Conservation (phyloP, 1,139 yeast genomes). For the Candida sp. region DNA sequence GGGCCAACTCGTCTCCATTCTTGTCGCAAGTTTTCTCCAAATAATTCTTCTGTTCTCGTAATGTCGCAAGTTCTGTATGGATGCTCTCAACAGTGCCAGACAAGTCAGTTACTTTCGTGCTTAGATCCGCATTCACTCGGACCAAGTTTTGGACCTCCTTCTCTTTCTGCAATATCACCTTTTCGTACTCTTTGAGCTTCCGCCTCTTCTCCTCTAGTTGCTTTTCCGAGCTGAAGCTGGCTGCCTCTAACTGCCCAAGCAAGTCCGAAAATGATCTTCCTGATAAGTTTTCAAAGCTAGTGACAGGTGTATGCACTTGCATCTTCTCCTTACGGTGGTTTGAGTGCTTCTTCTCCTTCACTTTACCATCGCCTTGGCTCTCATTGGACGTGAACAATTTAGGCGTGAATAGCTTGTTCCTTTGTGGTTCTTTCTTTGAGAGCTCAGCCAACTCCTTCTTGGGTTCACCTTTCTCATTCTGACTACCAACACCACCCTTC, state of each 20-base stretch:
- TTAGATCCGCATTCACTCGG: background rate
- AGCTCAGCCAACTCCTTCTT: background rate
- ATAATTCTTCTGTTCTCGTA: background rate
- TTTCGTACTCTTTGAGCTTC: background rate
- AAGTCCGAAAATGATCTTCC: constrained; percentile 1
- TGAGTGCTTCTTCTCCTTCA: background rate
- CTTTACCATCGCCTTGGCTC: background rate
- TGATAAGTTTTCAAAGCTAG: background rate
- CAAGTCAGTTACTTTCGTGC: background rate
- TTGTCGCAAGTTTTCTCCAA: background rate
- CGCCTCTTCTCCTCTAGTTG: background rate
- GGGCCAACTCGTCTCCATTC: background rate
- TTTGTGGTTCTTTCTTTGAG: background rate
- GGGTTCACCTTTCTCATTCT: background rate
- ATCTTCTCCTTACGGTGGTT: background rate
- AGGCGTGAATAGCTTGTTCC: background rate
- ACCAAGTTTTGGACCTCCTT: background rate
- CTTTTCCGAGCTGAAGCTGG: background rate
- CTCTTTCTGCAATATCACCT: background rate
- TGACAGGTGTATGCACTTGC: background rate
- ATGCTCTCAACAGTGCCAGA: background rate
- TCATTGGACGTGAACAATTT: background rate
- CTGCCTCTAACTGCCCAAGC: constrained; percentile 1
- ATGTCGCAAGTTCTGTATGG: background rate
- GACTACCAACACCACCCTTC: too few relatives aligned